These are phyloP conservation scores for Posidonia oceanica DNA, from an alignment of 116 monocot genomes.

Conservation along the genomic window DNA sequence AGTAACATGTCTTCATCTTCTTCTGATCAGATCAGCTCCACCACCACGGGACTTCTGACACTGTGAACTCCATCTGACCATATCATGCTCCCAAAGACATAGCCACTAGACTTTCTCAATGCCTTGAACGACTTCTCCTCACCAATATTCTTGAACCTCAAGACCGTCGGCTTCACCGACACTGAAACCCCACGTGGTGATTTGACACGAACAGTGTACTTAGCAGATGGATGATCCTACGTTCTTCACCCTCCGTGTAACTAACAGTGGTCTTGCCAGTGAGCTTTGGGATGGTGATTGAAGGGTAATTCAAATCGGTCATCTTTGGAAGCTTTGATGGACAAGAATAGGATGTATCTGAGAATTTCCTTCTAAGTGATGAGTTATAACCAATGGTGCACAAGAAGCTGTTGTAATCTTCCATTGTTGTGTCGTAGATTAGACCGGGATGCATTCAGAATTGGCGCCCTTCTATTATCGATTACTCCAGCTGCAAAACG, in stretches of 20 bases:
- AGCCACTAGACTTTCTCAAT: not conserved
- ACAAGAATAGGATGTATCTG: constrained; percentile 13
- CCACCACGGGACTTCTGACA: constrained; percentile 48
- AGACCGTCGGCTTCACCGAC: not conserved
- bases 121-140: constrained; percentile 9
- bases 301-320: constrained; percentile 54
- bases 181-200: not conserved
- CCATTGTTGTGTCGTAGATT: constrained; percentile 34
- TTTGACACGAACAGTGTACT: not conserved
- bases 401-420: constrained; percentile 55
- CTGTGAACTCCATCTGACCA: constrained; percentile 55
- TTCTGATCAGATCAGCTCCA: constrained; percentile 4
- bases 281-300: constrained; percentile 34
- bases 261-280: constrained; percentile 9
- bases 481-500: constrained; percentile 27
- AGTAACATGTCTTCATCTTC: no score
- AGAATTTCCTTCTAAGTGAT: constrained; percentile 8
- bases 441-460: constrained; percentile 52
- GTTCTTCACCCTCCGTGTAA: constrained; percentile 32
- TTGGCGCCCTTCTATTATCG: constrained; percentile 32
- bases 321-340: constrained; percentile 9
- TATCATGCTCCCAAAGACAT: constrained; percentile 17
- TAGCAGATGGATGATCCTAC: not conserved
- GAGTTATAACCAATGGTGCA: constrained; percentile 56
- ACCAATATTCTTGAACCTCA: not conserved